phyloP scores from a whole-genome alignment of 2,329 filamentous ascomycete species.

The Geosmithia putterillii region DNA sequence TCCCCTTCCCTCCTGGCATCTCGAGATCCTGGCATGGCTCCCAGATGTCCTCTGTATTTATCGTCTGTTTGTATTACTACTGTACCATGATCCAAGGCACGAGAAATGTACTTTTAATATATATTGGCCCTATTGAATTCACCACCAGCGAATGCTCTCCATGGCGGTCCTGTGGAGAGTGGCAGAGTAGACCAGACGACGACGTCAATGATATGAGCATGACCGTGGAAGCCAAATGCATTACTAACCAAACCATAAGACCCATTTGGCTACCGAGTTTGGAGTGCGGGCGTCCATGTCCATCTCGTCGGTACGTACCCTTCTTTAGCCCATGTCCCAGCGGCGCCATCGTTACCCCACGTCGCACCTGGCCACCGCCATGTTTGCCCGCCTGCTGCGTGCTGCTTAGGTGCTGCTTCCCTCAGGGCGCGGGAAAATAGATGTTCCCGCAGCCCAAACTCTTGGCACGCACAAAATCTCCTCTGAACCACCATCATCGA shows the following conservation, averaged over 20 bases:
- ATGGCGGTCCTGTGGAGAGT: too few relatives aligned
- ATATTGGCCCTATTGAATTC: too few relatives aligned
- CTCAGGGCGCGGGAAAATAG: constrained; percentile 17
- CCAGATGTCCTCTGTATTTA: too few relatives aligned
- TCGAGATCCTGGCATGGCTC: too few relatives aligned
- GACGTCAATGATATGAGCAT: not conserved
- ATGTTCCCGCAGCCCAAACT: constrained; percentile 28
- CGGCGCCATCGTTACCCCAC: constrained; percentile 1
- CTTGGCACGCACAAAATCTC: constrained; percentile 33
- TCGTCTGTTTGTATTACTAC: not conserved
- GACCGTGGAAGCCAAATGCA: not conserved
- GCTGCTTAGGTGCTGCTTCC: not conserved
- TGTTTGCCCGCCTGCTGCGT: not conserved
- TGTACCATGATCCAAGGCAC: not conserved
- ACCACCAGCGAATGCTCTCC: too few relatives aligned
- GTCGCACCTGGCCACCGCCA: not conserved
- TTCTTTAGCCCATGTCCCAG: too few relatives aligned
- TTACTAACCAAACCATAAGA: not conserved
- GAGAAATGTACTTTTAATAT: not conserved
- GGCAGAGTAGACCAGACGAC: too few relatives aligned
- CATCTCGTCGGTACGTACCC: not conserved
- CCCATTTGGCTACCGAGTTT: too few relatives aligned
- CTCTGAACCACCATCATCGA: constrained; percentile 21
- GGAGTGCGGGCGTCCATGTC: too few relatives aligned
- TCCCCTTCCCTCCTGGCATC: not conserved